These are phyloP conservation scores for Macrolepiota dolichaula DNA, from an alignment of 768 basidiomycete species.

Conservation along the genomic window DNA sequence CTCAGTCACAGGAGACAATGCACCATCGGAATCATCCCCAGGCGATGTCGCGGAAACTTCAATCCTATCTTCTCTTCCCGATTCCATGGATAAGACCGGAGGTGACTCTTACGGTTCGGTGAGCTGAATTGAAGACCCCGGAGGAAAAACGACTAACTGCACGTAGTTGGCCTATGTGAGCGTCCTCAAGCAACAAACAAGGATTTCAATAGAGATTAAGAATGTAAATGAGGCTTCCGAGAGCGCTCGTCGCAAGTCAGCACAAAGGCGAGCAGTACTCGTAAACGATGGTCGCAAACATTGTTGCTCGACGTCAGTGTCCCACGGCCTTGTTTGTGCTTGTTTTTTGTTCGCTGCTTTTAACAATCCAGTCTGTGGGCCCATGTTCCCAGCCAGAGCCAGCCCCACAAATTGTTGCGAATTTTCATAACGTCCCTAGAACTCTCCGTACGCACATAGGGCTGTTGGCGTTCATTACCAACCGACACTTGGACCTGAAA, in stretches of 20 bases:
- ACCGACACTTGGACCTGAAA: not conserved
- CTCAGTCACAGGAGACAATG: conserved; percentile 44
- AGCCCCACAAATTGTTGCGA: too few species aligned
- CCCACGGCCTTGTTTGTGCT: conserved; percentile 3
- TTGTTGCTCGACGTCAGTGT: conserved; percentile 7
- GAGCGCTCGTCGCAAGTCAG: not conserved
- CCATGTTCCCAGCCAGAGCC: too few species aligned
- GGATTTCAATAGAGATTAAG: too few species aligned
- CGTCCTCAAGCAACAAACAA: not conserved
- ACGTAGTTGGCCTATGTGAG: not conserved
- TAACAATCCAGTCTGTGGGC: too few species aligned
- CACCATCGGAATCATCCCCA: conserved; percentile 61
- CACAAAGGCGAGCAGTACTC: not conserved
- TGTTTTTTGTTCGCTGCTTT: conserved; percentile 2
- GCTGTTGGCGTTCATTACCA: not conserved
- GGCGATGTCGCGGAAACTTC: conserved; percentile 45
- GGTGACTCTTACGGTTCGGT: not conserved
- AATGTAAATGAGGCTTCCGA: too few species aligned
- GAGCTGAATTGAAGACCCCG: not conserved
- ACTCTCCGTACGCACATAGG: too few species aligned
- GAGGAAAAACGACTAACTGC: not conserved
- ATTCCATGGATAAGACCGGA: conserved; percentile 5
- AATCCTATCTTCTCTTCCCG: conserved; percentile 12
- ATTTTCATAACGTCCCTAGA: too few species aligned
- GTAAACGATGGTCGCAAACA: not conserved